Evolutionary conservation across 805 yeast species (phyloP).

Genomic region (Suhomyces canberraensis): DNA sequence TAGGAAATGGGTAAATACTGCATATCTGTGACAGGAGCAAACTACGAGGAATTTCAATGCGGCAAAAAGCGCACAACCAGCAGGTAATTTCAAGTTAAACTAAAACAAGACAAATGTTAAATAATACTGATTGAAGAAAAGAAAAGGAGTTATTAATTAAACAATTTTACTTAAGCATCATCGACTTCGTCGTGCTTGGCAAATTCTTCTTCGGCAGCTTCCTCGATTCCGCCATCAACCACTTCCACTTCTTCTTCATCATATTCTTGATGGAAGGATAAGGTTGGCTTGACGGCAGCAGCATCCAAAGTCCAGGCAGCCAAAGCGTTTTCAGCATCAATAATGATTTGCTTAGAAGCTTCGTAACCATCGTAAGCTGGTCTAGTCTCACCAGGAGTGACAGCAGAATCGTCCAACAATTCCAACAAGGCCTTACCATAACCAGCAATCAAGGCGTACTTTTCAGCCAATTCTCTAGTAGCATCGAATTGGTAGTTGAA

Average conservation of each 20-base stretch:
- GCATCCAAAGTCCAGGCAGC: constrained; percentile 82
- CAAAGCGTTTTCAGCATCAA: constrained; percentile 80
- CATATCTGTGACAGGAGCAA: no score
- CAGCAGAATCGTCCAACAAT: constrained; percentile 79
- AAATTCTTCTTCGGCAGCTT: constrained; percentile 52
- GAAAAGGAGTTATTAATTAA: not conserved
- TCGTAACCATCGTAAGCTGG: constrained; percentile 87
- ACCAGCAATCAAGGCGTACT: constrained; percentile 81
- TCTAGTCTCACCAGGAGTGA: constrained; percentile 90
- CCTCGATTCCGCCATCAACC: constrained; percentile 46
- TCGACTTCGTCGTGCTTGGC: constrained; percentile 40
- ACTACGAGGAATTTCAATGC: not conserved
- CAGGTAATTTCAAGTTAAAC: not conserved
- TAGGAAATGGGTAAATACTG: not conserved
- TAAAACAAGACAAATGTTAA: constrained; percentile 1
- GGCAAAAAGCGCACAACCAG: not conserved
- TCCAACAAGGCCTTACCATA: constrained; percentile 85
- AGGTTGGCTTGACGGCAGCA: constrained; percentile 79
- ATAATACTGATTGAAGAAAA: constrained; percentile 1
- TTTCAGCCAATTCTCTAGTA: constrained; percentile 80
- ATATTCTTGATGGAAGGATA: constrained; percentile 63
- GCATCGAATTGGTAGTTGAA: constrained; percentile 84
- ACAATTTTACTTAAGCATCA: constrained; percentile 3
- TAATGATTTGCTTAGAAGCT: constrained; percentile 82
- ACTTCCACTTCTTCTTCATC: constrained; percentile 48